Conservation (phyloP, 352 stramenopile species). For the Pythium sp. region DNA sequence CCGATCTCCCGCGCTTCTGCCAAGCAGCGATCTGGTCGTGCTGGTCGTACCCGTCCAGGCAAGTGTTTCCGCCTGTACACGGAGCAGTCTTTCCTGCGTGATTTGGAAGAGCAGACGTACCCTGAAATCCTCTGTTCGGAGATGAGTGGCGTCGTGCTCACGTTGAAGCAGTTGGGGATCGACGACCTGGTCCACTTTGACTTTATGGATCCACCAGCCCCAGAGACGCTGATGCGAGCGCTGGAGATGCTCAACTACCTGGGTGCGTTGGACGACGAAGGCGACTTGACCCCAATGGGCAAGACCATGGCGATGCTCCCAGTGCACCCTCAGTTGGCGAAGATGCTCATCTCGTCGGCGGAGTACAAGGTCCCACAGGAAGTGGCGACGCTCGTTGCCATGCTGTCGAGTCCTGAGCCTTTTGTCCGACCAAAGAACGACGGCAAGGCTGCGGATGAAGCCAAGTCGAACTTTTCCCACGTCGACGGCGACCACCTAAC, state of each 20-base stretch:
- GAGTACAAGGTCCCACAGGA: conserved; percentile 97
- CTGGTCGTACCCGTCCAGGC: conserved; percentile 88
- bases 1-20: conserved; percentile 96
- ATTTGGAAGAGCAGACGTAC: conserved; percentile 99
- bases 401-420: conserved; percentile 92
- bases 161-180: conserved; percentile 98
- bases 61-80: conserved; percentile 99
- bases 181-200: conserved; percentile 99
- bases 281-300: conserved; percentile 92
- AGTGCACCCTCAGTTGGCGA: conserved; percentile 96
- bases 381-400: conserved; percentile 96
- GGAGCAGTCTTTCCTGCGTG: conserved; percentile 95
- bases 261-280: conserved; percentile 96
- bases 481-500: conserved; percentile 97
- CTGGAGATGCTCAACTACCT: conserved; percentile 99
- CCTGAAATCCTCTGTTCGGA: conserved; percentile 98
- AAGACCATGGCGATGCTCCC: conserved; percentile 96
- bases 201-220: conserved; percentile 99
- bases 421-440: conserved; percentile 97
- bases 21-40: conserved; percentile 92
- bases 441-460: conserved; percentile 95
- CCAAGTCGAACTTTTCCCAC: conserved; percentile 95
- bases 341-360: conserved; percentile 95
- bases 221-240: conserved; percentile 97
- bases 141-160: conserved; percentile 96